Base-by-base conservation (phyloP, 176 grass and related monocot genomes). In the Thinopyrum elongatum region DNA sequence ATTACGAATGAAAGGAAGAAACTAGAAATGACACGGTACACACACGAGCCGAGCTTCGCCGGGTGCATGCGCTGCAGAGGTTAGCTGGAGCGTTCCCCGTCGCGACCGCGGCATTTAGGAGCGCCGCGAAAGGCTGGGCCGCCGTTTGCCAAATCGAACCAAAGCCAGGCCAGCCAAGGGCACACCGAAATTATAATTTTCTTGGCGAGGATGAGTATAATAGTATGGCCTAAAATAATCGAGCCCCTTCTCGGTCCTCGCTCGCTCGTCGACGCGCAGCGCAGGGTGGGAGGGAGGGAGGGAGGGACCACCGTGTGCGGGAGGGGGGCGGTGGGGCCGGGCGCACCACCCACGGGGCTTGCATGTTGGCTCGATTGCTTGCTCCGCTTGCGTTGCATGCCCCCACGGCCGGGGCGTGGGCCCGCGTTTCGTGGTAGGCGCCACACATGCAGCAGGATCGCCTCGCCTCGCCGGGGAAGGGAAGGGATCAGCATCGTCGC, bases 281-380 rank as follows among this genome's bases (percentile, higher is more conserved):
- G 36, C 8, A 2, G 3, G 39, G 36, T 13, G 46, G 1, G 46
- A 14, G 59, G 77, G 57, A 57, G 55, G 55, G 55, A 21, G 42
- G 26, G 36, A 8, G 59, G 77, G 68, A n/a, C 85, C 85, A 51
- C 27, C 57, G 7, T n/a, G 0, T 12, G 53, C 13, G 33, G 5
- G 25, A 3, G 67, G 63, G 0, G 6, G 10, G 41, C 28, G 84
- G 49, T 53, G 89, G 66, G 4, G 66, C 89, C 66, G 22, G 33
- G 0, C 6, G 13, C 80, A 2, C 74, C 57, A 1, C 80, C 75
- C 85, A 87, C 80, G 89, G 74, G 85, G 84, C 58, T 65, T 84
- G 89, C 89, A 75, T 87, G 89, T 75, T 85, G 26, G 31, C 34
- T 13, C 39, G 10, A 22, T 70, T 47, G 69, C 19, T 84, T 80